These are phyloP conservation scores for Chaetoceros tenuissimus DNA, from an alignment of 108 stramenopile genomes.

Conservation along the genomic window DNA sequence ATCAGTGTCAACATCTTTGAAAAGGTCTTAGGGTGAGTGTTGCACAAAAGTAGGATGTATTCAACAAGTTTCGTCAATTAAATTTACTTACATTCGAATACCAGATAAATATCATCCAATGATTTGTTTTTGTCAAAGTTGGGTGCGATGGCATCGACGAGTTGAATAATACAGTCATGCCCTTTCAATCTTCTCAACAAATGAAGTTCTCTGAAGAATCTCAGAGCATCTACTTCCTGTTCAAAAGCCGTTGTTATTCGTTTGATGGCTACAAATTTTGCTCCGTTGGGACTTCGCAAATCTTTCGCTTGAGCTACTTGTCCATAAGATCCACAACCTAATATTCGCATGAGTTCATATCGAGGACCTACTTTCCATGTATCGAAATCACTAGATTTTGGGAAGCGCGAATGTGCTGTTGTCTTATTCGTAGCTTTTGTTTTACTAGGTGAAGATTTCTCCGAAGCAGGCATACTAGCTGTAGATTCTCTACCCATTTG, in stretches of 20 bases:
- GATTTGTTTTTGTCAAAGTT: conserved; percentile 55
- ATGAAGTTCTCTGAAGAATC: conserved; percentile 90
- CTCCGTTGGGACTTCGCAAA: conserved; percentile 10
- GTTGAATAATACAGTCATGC: conserved; percentile 85
- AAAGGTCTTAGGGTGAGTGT: conserved; percentile 32
- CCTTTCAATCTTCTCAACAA: conserved; percentile 81
- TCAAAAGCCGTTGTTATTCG: conserved; percentile 90
- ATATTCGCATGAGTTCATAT: conserved; percentile 73
- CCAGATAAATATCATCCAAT: conserved; percentile 85
- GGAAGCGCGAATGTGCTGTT: not conserved
- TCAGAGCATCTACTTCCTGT: conserved; percentile 84
- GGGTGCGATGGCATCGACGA: conserved; percentile 87
- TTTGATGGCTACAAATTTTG: conserved; percentile 87
- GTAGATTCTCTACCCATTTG: too few species aligned
- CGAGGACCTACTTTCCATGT: conserved; percentile 90
- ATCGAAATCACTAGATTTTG: conserved; percentile 56
- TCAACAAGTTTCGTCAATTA: not conserved
- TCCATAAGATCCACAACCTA: conserved; percentile 94
- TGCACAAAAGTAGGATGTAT: not conserved
- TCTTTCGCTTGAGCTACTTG: conserved; percentile 95
- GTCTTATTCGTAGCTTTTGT: not conserved
- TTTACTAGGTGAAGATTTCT: too few species aligned
- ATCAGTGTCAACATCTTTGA: conserved; percentile 95
- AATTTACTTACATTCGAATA: conserved; percentile 62
- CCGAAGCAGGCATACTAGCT: too few species aligned